A percentile compares a stretch with the other conserved stretches of the same genome.
These are phyloP conservation scores for Lepidium campestre DNA, from an alignment of 441 rosid genomes.

Conservation along the genomic window DNA sequence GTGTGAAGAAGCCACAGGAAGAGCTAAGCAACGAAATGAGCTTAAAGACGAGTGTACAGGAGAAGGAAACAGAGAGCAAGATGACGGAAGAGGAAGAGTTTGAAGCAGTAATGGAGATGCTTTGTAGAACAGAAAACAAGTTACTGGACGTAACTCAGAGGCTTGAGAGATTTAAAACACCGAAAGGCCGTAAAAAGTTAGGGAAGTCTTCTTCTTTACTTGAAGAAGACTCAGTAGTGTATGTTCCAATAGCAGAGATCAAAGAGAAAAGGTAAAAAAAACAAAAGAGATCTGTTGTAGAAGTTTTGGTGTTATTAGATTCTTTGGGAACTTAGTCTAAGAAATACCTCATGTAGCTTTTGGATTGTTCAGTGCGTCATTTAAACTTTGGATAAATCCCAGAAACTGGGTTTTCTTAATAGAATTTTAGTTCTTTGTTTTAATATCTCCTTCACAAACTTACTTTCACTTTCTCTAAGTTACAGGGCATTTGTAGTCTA, in stretches of 20 bases:
- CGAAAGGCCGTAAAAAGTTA: conserved; percentile 29
- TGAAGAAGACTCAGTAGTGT: conserved; percentile 44
- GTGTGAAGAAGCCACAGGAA: conserved; percentile 9
- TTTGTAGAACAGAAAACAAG: conserved; percentile 53
- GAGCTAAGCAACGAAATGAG: background rate
- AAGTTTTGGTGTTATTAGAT: conserved; percentile 22
- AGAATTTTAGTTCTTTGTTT: background rate
- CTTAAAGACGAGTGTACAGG: background rate
- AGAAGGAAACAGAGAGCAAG: conserved; percentile 31
- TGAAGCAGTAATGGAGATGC: conserved; percentile 63
- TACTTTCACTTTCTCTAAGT: background rate
- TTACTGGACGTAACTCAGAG: conserved; percentile 49
- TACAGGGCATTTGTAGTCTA: background rate
- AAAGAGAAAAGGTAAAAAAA: conserved; percentile 39
- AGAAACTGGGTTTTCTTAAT: background rate
- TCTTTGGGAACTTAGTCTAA: conserved; percentile 9
- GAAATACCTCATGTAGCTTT: conserved; percentile 9
- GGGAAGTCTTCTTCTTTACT: conserved; percentile 33
- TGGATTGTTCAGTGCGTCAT: background rate
- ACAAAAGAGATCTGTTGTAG: background rate
- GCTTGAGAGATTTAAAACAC: conserved; percentile 30
- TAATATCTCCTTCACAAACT: background rate
- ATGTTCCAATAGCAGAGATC: conserved; percentile 72
- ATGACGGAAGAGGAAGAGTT: conserved; percentile 31
- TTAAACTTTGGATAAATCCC: background rate